Conservation (phyloP, 2,329 filamentous ascomycete genomes). For the Elsinoe ampelina region DNA sequence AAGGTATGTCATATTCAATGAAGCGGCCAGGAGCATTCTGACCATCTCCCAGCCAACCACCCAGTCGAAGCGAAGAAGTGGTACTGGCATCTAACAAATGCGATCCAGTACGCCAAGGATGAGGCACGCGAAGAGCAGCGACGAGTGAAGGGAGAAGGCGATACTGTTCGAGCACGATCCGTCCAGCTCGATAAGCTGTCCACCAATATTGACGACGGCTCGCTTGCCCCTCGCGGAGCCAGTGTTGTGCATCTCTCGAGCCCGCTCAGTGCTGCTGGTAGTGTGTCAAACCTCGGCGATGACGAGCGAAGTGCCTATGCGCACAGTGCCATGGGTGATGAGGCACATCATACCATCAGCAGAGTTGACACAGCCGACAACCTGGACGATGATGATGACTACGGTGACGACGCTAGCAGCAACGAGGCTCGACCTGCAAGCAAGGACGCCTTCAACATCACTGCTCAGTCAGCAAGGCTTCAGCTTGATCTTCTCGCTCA, state of each 20-base stretch:
- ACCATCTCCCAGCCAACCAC: constrained; percentile 59
- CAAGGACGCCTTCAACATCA: constrained; percentile 95
- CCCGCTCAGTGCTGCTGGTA: constrained; percentile 9
- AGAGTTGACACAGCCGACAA: constrained; percentile 44
- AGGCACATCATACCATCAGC: constrained; percentile 41
- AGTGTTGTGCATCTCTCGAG: background rate
- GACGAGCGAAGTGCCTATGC: constrained; percentile 54
- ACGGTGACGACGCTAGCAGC: constrained; percentile 70
- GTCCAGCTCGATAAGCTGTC: constrained; percentile 53
- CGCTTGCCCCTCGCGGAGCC: constrained; percentile 3
- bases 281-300: constrained; percentile 11
- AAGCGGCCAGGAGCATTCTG: too few relatives aligned
- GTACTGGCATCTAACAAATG: constrained; percentile 99
- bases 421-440: constrained; percentile 62
- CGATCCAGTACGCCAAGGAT: constrained; percentile 96
- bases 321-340: constrained; percentile 46
- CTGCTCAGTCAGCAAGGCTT: constrained; percentile 84
- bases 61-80: constrained; percentile 96
- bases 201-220: constrained; percentile 23
- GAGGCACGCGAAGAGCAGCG: constrained; percentile 85
- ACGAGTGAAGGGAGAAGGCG: constrained; percentile 63
- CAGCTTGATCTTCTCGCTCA: constrained; percentile 85
- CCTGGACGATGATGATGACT: constrained; percentile 60
- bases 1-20: constrained; percentile 30
- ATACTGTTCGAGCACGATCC: constrained; percentile 66